Base-by-base conservation (phyloP, 208 protist genomes). In the Porcisia deanei region DNA sequence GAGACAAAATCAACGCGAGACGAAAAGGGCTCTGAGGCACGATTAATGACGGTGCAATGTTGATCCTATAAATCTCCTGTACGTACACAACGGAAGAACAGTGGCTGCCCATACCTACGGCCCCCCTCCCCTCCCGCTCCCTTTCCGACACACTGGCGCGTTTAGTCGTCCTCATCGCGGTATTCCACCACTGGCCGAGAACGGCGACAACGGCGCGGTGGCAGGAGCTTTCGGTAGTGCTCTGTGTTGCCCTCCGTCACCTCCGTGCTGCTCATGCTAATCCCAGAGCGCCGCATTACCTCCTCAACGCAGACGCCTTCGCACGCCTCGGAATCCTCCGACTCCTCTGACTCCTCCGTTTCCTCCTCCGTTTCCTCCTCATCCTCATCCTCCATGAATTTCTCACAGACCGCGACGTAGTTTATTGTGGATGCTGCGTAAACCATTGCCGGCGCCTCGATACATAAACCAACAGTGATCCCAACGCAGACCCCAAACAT, bases 401-500 rank as follows among this genome's bases (percentile, higher is more conserved):
- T 76, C 54, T 95, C 87, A 73, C 89, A 93, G 3, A 94, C 73
- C 1, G 79, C 75, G 1, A 90, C 68, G 68, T 94, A 96, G 73
- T 96, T 75, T 80, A 93, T 89, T 30, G 63, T 81, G 63, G 74
- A 85, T 12, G 82, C 84, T 1, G 79, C 88, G 41, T 87, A 77
- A 68, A 94, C 86, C 88, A 96, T 93, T 16, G 76, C 81, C 1
- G 92, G 92, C 1, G 88, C 88, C 81, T 96, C 92, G 77, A 96
- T 93, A 73, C 86, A 92, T 14, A 96, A 78, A 5, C 92, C 92
- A 47, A 94, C 71, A 2, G 88, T 94, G 73, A 96, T 89, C 18
- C 92, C 92, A 14, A 88, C 84, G 68, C 88, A 90, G 14, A 96
- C 88, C 47, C 92, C 92, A 60, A 87, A 87, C 73, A 93, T 85